phyloP scores from a whole-genome alignment of 2,329 filamentous ascomycete species.

The Mariannaea elegans region DNA sequence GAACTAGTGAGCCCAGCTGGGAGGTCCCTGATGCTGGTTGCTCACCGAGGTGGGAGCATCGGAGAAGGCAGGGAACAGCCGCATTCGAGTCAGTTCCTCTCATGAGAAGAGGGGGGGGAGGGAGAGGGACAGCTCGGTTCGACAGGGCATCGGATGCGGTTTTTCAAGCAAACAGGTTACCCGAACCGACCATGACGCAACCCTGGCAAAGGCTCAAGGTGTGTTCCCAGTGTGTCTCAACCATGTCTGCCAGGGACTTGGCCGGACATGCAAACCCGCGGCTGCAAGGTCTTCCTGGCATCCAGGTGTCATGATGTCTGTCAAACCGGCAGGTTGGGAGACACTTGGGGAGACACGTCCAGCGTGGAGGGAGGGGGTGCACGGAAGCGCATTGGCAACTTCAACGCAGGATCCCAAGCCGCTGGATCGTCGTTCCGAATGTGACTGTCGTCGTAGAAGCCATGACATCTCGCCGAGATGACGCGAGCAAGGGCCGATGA shows the following conservation, averaged over 20 bases:
- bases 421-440: slow-evolving; percentile 6
- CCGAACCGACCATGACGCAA: slow-evolving; percentile 2
- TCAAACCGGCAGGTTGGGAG: slow-evolving; percentile 11
- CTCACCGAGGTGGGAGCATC: slow-evolving; percentile 24
- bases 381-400: slow-evolving; percentile 10
- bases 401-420: slow-evolving; percentile 4
- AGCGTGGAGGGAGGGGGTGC: slow-evolving; percentile 9
- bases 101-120: neutral
- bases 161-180: neutral
- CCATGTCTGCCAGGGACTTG: neutral
- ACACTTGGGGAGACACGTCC: no score
- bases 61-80: slow-evolving; percentile 1
- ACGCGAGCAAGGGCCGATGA: slow-evolving; percentile 20
- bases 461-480: slow-evolving; percentile 22
- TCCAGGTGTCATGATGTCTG: slow-evolving; percentile 9
- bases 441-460: no score
- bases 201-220: slow-evolving; percentile 13
- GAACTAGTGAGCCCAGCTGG: neutral
- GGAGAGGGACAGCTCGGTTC: slow-evolving; percentile 7
- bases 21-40: slow-evolving; percentile 1
- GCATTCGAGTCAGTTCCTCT: neutral
- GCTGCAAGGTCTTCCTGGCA: slow-evolving; percentile 4
- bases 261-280: slow-evolving; percentile 13
- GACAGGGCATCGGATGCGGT: neutral
- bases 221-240: neutral